Evolutionary conservation across 2,329 filamentous ascomycete genomes (phyloP), one percentile per base, ranked within the genome.

Genomic region (Clonostachys rhizophaga): DNA sequence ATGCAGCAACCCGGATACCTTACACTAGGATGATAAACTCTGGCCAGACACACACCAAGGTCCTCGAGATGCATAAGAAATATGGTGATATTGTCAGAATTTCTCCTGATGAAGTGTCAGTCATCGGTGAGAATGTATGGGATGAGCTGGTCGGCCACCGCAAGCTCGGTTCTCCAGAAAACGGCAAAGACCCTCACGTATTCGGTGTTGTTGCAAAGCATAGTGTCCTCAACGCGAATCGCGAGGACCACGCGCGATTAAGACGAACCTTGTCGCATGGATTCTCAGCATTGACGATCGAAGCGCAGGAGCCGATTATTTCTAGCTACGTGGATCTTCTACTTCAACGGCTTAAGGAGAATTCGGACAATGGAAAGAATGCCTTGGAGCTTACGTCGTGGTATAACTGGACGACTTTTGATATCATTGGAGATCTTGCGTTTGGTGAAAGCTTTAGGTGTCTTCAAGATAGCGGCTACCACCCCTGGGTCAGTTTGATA

Each of bases 341-440:
- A 13, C 42, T 58, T 35, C 40, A 50, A 18, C 39, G 49, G 30
- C 44, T 58, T 33, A 45, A 18, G 11, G 36, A 49, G 41, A 47
- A 55, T 12, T 52, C 55, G 4, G 50, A 43, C 12, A 43, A 37
- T 54, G 55, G 16, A 43, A 45, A 37, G 14, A 46, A 3, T 34
- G 58, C 5, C 14, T 10, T 16, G 11, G 34, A 34, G 13, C 14
- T 16, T 44, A 34, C n/a, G 18, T 16, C 13, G 33, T 44, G 18
- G 58, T 58, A 52, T 50, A 52, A 57, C 10, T 58, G 44, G 20
- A 52, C 54, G n/a, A 58, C 57, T 1, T 58, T 57, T 14, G 57
- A 59, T 33, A 48, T 59, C 4, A 58, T 58, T 17, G 57, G 54
- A 34, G 54, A 58, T 34, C 51, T 60, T 4, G 50, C 56, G n/a